Conservation (phyloP, 495 filamentous ascomycete species). For the Aspergillus asperescens region DNA sequence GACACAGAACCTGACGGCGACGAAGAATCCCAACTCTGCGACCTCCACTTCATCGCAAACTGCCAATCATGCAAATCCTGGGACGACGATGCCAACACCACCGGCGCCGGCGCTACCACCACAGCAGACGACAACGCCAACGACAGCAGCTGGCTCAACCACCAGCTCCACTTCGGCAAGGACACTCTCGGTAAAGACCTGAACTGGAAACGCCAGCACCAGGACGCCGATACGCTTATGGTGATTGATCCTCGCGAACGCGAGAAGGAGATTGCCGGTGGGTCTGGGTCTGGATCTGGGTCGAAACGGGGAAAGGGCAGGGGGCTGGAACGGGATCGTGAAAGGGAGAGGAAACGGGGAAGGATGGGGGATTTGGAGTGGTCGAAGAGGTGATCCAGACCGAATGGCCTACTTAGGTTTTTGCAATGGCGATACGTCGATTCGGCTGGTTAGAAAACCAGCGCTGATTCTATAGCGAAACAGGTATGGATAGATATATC, state of each 20-base stretch:
- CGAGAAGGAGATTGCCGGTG: slow-evolving; percentile 55
- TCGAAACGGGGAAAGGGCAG: slow-evolving; percentile 24
- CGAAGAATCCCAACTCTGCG: slow-evolving; percentile 68
- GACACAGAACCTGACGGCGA: slow-evolving; percentile 46
- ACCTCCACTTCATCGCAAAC: slow-evolving; percentile 87
- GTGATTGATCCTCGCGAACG: slow-evolving; percentile 93
- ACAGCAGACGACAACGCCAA: slow-evolving; percentile 58
- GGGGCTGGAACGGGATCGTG: slow-evolving; percentile 32
- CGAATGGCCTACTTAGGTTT: no score
- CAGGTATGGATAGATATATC: no score
- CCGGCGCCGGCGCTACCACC: slow-evolving; percentile 28
- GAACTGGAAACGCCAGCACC: slow-evolving; percentile 80
- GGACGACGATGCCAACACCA: slow-evolving; percentile 33
- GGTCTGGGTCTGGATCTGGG: neutral
- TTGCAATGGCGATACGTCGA: no score
- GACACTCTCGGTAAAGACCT: slow-evolving; percentile 90
- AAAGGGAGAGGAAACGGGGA: slow-evolving; percentile 37
- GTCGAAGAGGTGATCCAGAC: slow-evolving; percentile 1
- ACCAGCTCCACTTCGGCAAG: slow-evolving; percentile 77
- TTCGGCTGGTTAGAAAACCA: no score
- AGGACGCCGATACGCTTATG: slow-evolving; percentile 81
- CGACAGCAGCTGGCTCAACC: slow-evolving; percentile 55
- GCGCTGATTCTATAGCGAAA: no score
- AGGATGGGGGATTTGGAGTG: slow-evolving; percentile 36
- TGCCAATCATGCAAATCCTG: slow-evolving; percentile 87